Base-by-base conservation (phyloP, 2,329 filamentous ascomycete species). In the Hymenoscyphus fraxineus region DNA sequence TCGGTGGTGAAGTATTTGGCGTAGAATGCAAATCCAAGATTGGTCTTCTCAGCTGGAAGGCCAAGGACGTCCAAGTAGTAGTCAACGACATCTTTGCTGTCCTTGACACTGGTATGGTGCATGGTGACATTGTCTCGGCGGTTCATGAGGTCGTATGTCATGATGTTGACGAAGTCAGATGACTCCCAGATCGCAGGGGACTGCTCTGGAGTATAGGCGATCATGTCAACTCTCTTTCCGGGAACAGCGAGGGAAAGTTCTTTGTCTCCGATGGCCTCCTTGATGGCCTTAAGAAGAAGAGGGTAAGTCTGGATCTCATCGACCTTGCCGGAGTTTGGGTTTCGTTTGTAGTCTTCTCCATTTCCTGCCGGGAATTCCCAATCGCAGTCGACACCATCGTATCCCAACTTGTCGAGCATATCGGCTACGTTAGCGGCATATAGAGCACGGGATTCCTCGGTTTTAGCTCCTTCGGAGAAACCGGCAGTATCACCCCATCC, bases 111-210 rank as follows among this genome's bases (percentile, higher is more conserved):
- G 47, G 82, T 87, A 73, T 90, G 88, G 74, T 92, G 89, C 35
- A 78, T 81, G 3, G 88, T 90, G 13, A 79, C 73, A 57, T 76
- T 85, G 76, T 91, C 85, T 38, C 89, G 85, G 40, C 88, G 83
- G 78, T 90, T 89, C 80, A 89, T 86, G 62, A 89, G 76, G 70
- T 91, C 88, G 73, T 91, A 91, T 1, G 84, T 81, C 89, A 91
- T 86, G 58, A 88, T 78, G 69, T 91, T 91, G 73, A 91, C 79
- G 68, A 87, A 88, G 72, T 92, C 87, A 16, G 90, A 82, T 0
- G 80, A 78, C 2, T 78, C 72, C 70, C 79, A 81, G 71, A 92
- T 88, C 63, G 80, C 76, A 0, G 87, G 85, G 0, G 87, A 78
- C 15, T 82, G 85, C 5, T 82, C 77, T 3, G 77, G 67, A 0